Evolutionary conservation across 768 basidiomycete genomes (phyloP), one percentile per base, ranked within the genome.

Genomic region (Boletus fagicola): DNA sequence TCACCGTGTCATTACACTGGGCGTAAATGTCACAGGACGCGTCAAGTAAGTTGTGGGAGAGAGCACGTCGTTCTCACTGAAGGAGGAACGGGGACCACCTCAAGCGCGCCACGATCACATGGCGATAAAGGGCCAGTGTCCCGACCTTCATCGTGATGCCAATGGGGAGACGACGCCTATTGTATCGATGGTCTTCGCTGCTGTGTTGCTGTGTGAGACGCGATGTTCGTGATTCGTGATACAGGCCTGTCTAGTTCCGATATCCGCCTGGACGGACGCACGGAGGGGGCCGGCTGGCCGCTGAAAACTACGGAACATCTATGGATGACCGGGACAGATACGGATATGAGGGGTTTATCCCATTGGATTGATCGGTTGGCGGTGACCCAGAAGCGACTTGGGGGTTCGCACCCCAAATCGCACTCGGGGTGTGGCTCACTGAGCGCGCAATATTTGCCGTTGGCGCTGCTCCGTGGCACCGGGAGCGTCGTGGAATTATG

Each of bases 321-420:
- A 36, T 47, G 60, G 38, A 47, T 13, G 49, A 24, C 49, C 49
- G 49, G 49, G 26, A 45, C 18, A 44, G 47, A 33, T 26, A 28
- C 24, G 44, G 22, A 22, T 20, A 22, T 42, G 57, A 40, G 65
- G 39, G 49, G 7, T 56, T 67, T 66, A 55, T 54, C 45, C 45
- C 39, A 61, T 60, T 48, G 55, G 57, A 20, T n/a, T 46, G 39
- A 38, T 40, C 28, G 43, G 20, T 22, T 40, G 55, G 40, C 26
- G 35, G 51, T 28, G 45, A 20, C 38, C n/a, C n/a, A 36, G 58
- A 51, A 39, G 57, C 42, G 45, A 42, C 35, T 28, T 26, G 28
- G n/a, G 47, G 52, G 51, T 63, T n/a, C 18, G 47, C 5, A 55
- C 57, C 56, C 56, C 51, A 51, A 58, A 67, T 46, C n/a, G 54